Evolutionary conservation across 176 grass and related monocot species (phyloP).

Genomic region (Microstegium vimineum): DNA sequence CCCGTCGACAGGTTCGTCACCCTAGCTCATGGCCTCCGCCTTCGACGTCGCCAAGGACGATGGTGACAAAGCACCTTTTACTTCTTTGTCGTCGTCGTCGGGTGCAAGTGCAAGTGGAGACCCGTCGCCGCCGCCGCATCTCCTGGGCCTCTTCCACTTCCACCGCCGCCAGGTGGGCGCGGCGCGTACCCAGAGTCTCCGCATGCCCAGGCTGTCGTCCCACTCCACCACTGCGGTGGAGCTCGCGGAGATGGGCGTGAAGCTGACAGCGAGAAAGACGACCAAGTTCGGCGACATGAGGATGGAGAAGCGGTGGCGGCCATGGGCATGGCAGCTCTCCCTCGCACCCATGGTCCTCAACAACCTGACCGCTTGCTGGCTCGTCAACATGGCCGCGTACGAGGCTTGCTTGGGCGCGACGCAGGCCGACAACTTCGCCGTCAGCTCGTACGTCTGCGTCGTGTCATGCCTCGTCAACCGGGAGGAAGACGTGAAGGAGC

Average conservation of each 20-base stretch:
- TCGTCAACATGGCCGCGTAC: not conserved
- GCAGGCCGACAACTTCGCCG: not conserved
- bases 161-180: not conserved
- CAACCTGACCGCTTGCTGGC: not conserved
- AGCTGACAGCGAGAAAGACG: not conserved
- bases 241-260: constrained; percentile 6
- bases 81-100: no score
- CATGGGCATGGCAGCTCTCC: not conserved
- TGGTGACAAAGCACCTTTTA: not conserved
- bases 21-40: not conserved
- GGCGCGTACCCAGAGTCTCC: not conserved
- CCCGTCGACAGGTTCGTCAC: not conserved
- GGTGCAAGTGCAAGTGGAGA: no score
- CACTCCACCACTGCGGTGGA: not conserved
- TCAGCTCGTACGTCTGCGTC: not conserved
- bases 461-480: not conserved
- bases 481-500: not conserved
- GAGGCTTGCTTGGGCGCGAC: not conserved
- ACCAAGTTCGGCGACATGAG: not conserved
- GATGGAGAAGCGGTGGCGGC: not conserved
- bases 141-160: constrained; percentile 2
- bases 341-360: not conserved
- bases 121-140: not conserved
- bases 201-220: not conserved
- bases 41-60: not conserved